Evolutionary conservation across 441 rosid species (phyloP), one percentile per base, ranked within the genome.

Genomic region (Corymbia citriodora): DNA sequence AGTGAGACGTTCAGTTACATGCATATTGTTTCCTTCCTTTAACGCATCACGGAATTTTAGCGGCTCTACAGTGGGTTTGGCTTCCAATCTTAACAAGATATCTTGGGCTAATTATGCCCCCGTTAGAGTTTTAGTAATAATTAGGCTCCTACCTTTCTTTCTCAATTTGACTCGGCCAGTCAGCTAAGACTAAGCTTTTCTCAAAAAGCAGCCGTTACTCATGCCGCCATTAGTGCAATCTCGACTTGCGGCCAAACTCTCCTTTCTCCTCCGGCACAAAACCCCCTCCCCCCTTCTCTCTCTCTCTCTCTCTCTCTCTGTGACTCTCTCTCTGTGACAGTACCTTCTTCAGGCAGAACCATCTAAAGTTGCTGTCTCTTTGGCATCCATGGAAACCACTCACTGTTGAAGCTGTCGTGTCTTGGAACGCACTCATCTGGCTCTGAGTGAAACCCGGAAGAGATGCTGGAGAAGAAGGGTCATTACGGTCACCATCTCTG

Each of bases 11-110:
- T 36, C 40, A 4, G 40, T 36, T 36, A 36, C 40, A 36, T 36
- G 40, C 40, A 36, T 36, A 36, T 36, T 36, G 40, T 29, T 29
- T 63, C 18, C 33, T 6, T 33, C 70, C 4, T 6, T 29, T 31
- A 16, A 9, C 29, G 31, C 15, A 0, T 63, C 0, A 33, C 19
- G 36, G 36, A 17, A 29, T 29, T 63, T 31, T 63, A 63, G 72
- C 72, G 13, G 72, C 0, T 63, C 17, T 2, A 0, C 9, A 0
- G 36, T 1, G 23, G 8, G 45, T 31, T 31, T 18, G 40, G 52
- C 52, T 79, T 40, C 29, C 9, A 45, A 45, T 23, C n/a, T 6
- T 40, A 40, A 8, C n/a, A 12, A 6, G 85, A 4, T 79, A n/a
- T 7, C 15, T 7, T 3, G 6, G 85, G 18, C 53, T 79, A 79